Evolutionary conservation across 768 basidiomycete genomes (phyloP), one percentile per base, ranked within the genome.

Genomic region (Termitomyces sp.): DNA sequence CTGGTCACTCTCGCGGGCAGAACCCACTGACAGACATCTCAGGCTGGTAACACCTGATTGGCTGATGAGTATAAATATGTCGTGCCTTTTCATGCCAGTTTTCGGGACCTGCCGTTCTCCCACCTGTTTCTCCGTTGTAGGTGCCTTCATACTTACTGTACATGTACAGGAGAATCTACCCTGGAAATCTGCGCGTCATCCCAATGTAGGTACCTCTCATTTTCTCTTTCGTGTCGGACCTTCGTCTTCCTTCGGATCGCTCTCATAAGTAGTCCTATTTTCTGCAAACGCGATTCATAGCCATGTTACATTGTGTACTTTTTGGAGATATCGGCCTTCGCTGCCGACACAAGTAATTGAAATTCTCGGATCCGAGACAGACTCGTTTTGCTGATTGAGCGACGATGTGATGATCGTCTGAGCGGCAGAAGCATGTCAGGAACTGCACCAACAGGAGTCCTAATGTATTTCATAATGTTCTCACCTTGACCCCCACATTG

Each of bases 241-340:
- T 35, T 14, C 13, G 22, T 52, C 36, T 38, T 18, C 26, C 36
- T 16, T 9, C 18, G 38, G 51, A 40, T 53, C 36, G 28, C 12
- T n/a, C 26, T 40, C 16, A n/a, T n/a, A n/a, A n/a, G 18, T 40
- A 53, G 28, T 52, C 2, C 10, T 42, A 18, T 6, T 7, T 24
- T 24, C 20, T 35, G 3, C 22, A 24, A 14, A 32, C 22, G 33
- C 44, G 10, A 10, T 9, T 38, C 10, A 8, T n/a, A 51, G 9
- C 8, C 6, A 40, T 40, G 40, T 40, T 42, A 42, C 16, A 13
- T n/a, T 51, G 16, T 38, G 24, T 38, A 9, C 20, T 49, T 40
- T 30, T 61, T 48, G 60, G 56, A 53, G 60, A 51, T 58, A 55
- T 54, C 60, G 60, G 60, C 43, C 40, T 54, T 58, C 22, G 36